Evolutionary conservation across 345 rosid species (phyloP).

Genomic region (Salix koriyanagi): DNA sequence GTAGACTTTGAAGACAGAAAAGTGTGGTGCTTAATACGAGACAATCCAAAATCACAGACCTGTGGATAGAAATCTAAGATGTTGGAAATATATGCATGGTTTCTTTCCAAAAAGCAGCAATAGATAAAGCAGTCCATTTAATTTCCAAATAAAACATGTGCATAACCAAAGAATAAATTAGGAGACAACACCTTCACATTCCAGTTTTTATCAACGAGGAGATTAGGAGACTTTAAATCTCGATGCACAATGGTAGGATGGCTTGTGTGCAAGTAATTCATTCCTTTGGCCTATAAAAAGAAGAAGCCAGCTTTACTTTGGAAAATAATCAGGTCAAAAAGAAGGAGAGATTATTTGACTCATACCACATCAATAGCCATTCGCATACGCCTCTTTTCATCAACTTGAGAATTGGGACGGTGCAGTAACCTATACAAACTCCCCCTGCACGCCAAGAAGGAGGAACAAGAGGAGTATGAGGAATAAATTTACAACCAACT

Average conservation of each 20-base stretch:
- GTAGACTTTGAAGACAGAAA: constrained; percentile 91
- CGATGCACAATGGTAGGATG: constrained; percentile 94
- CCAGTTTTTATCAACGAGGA: constrained; percentile 95
- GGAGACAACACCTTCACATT: constrained; percentile 65
- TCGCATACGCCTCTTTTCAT: constrained; percentile 82
- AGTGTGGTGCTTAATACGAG: constrained; percentile 86
- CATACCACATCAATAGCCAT: constrained; percentile 98
- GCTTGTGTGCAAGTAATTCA: constrained; percentile 94
- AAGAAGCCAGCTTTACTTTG: constrained; percentile 6
- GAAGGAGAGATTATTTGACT: constrained; percentile 10
- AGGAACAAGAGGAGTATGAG: not conserved
- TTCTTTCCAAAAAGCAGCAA: constrained; percentile 3
- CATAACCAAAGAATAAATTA: not conserved
- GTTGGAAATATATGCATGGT: not conserved
- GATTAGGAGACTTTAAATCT: constrained; percentile 94
- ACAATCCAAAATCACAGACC: constrained; percentile 97
- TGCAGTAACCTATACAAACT: constrained; percentile 88
- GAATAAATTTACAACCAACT: not conserved
- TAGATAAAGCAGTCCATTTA: not conserved
- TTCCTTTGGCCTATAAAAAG: constrained; percentile 77
- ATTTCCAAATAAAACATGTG: not conserved
- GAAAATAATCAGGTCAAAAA: not conserved
- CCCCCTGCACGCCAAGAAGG: constrained; percentile 54
- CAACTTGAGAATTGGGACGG: constrained; percentile 68
- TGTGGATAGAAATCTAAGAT: constrained; percentile 25